Conservation (phyloP, 129 eudicot species). For the Solidago caesia region DNA sequence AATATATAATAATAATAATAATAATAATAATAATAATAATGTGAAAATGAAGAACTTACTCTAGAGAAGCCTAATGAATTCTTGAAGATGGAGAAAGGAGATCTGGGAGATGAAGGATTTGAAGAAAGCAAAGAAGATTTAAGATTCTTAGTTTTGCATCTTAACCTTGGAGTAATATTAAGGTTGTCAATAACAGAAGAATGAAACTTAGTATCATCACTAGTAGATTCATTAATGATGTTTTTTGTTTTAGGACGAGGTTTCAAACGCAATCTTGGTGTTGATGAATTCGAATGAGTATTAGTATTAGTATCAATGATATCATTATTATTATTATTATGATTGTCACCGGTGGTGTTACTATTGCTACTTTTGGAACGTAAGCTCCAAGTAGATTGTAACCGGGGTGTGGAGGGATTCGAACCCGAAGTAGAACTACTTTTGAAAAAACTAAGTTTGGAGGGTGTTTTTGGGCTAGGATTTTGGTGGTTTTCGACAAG, state of each 20-base stretch:
- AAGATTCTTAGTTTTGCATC: constrained; percentile 50
- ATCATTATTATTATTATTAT: neutral
- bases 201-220: constrained; percentile 11
- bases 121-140: constrained; percentile 31
- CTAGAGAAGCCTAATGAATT: constrained; percentile 66
- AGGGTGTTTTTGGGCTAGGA: constrained; percentile 15
- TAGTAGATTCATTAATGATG: neutral
- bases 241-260: constrained; percentile 32
- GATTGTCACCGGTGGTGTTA: neutral
- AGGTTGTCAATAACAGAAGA: constrained; percentile 32
- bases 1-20: too few relatives aligned
- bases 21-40: too few relatives aligned
- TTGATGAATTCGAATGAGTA: constrained; percentile 30
- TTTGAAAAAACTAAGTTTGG: constrained; percentile 37
- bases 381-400: constrained; percentile 31
- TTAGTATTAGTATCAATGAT: neutral
- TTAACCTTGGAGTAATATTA: constrained; percentile 49
- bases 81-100: constrained; percentile 87
- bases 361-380: constrained; percentile 34
- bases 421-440: neutral
- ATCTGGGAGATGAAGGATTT: constrained; percentile 86
- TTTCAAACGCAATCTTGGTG: constrained; percentile 40
- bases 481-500: constrained; percentile 20
- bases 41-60: constrained; percentile 36
- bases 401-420: constrained; percentile 54